Evolutionary conservation across 768 basidiomycete species (phyloP), one percentile per base, ranked within the genome.

Genomic region (Boletus rubropictus): DNA sequence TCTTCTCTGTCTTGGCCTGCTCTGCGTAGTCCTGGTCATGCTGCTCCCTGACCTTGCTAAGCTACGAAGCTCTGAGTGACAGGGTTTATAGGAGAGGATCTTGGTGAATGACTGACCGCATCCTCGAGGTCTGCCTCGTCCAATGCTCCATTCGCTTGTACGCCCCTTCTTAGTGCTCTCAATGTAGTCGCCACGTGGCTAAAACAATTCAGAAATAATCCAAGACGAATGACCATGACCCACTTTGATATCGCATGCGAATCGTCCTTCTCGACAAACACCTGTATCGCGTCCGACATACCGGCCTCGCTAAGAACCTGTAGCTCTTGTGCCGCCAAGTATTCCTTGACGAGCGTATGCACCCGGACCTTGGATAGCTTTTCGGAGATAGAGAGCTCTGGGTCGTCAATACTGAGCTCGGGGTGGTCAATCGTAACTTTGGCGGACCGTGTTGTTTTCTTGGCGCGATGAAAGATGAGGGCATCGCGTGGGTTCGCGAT

Each of bases 251-350:
- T 95, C 8, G 95, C 91, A 71, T 93, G 88, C 24, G 80, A 82
- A 65, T 96, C 93, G 60, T 97, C 95, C 74, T 99, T 99, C 66
- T 97, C 94, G 49, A 99, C 94, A 68, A 89, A 98, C 67, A 84
- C 77, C 71, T 89, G 84, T 43, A 99, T 93, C 6, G 96, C 96
- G 62, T 93, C 89, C 33, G 84, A 85, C 86, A 99, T 89, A 21
- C 86, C 92, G 34, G 76, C 74, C 69, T 96, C 93, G 1, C 87
- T 89, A 15, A 98, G 70, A 42, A 98, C 69, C 70, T 96, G 92
- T 59, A 98, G 69, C 64, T 94, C 89, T 70, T 98, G 96, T 41
- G 90, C 93, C 7, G 82, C 75, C 39, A 99, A 69, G 64, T 95
- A 98, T 67, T 97, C 90, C 63, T 82, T 78, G 37, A 99, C 96